Evolutionary conservation across 2,329 filamentous ascomycete genomes (phyloP), one percentile per base, ranked within the genome.

Genomic region (Colletotrichum melonis): DNA sequence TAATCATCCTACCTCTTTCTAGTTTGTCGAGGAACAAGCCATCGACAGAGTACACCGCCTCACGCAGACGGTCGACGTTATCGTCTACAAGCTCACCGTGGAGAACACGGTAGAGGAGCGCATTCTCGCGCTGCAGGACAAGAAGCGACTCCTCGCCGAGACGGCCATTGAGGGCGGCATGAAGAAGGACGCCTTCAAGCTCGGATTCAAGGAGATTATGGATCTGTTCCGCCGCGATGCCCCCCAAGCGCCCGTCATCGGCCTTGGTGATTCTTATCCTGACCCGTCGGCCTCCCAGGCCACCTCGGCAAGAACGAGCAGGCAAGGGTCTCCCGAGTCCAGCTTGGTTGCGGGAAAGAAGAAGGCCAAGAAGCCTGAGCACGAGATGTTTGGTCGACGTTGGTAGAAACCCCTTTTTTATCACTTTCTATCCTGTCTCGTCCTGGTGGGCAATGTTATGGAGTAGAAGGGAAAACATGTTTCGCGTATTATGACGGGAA

Each of bases 1-100:
- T 58, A 49, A 57, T 30, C 8, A 3, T 77, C 78, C 77, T 72
- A 35, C 32, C 32, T 26, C 32, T 26, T 30, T 46, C 12, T 35
- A 94, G 90, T 99, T 99, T 80, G 95, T 99, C 42, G 97, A 99
- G 86, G 97, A 99, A 82, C 97, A 99, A 87, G 97, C 97, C 62
- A 99, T 99, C 77, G 97, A 99, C 83, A 95, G 97, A 67, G 97
- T 99, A 30, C 97, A 99, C 81, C 95, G 97, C n/a, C 92, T 99
- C 66, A 98, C 97, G 54, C 97, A 99, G 83, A 98, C 95, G 1
- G 89, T 96, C 54, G 95, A 98, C 80, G 97, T 99, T 42, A 91
- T 96, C 69, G 95, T 99, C 75, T 99, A 98, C 87, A 97, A 97
- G 79, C 90, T 99, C 78, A 98, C 95, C 2, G 92, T 99, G 74